Base-by-base conservation (phyloP, 2,329 filamentous ascomycete species). In the Pseudopithomyces maydicus region DNA sequence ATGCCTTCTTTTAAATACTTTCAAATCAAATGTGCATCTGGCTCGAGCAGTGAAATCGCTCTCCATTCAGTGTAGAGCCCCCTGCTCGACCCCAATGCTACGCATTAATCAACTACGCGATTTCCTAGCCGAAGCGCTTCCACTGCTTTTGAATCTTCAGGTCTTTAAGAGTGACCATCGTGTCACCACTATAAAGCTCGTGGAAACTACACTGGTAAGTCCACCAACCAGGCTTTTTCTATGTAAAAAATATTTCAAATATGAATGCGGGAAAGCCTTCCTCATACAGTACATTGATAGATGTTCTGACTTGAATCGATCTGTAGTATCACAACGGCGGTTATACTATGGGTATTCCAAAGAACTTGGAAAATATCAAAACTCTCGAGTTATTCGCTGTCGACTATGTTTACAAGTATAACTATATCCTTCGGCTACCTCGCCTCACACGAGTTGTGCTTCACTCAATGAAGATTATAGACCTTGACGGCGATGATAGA, bases 361-460 rank as follows among this genome's bases (percentile, higher is more conserved):
- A 38, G 2, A 52, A 58, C 26, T 36, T 58, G 15, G 22, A 35
- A 29, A 52, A 55, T 15, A 17, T 58, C 8, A 38, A 29, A 20
- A 39, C 46, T 15, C 43, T 58, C 19, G 56, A 58, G 22, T 19
- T 58, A 6, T 41, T 47, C 14, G 56, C 52, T 2, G 22, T 35
- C n/a, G 47, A 54, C 17, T 52, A 32, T 6, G 42, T 58, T n/a
- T 55, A 51, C 22, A 46, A 55, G 35, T 58, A 55, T 32, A 52
- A 58, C 15, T 52, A 55, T 17, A 52, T 58, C 11, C 52, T 58
- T 23, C 52, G 56, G 10, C 47, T 58, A n/a, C 56, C 56, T 14
- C 56, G 33, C 10, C 52, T 58, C 17, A 33, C 42, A 44, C 46
- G 42, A 10, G 36, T 58, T 2, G 33, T 45, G 3, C 52, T 58